A percentile compares a stretch with the other conserved stretches of the same genome.
phyloP scores from a whole-genome alignment of 257 asterid genomes.

The Solanum ossicruentum region DNA sequence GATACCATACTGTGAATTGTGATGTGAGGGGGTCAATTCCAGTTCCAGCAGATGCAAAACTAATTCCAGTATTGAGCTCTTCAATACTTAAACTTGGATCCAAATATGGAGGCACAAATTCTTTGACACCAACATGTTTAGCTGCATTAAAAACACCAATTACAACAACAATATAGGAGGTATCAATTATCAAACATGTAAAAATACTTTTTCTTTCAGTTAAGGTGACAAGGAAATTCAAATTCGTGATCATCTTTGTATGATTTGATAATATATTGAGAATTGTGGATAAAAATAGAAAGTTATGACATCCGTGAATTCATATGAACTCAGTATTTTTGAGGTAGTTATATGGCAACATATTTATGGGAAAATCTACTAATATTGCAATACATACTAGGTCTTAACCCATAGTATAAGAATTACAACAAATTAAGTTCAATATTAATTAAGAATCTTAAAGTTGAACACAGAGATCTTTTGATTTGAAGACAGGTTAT shows the following conservation, averaged over 20 bases:
- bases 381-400: no score
- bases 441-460: neutral
- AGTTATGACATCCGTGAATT: no score
- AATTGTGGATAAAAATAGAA: no score
- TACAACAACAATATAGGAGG: neutral
- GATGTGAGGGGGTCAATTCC: constrained; percentile 79
- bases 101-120: constrained; percentile 50
- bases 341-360: no score
- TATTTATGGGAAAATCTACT: no score
- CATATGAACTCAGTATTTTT: no score
- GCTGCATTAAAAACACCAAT: constrained; percentile 27
- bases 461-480: neutral
- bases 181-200: no score
- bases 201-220: no score
- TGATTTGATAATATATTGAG: no score
- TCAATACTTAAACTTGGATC: constrained; percentile 39
- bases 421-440: neutral
- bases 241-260: no score
- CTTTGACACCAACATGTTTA: constrained; percentile 43
- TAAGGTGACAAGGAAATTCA: no score
- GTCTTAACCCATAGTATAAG: neutral
- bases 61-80: constrained; percentile 62
- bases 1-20: constrained; percentile 23
- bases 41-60: constrained; percentile 82
- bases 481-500: neutral